phyloP scores from a whole-genome alignment of 2,329 filamentous ascomycete species.

The Apiospora aurea region DNA sequence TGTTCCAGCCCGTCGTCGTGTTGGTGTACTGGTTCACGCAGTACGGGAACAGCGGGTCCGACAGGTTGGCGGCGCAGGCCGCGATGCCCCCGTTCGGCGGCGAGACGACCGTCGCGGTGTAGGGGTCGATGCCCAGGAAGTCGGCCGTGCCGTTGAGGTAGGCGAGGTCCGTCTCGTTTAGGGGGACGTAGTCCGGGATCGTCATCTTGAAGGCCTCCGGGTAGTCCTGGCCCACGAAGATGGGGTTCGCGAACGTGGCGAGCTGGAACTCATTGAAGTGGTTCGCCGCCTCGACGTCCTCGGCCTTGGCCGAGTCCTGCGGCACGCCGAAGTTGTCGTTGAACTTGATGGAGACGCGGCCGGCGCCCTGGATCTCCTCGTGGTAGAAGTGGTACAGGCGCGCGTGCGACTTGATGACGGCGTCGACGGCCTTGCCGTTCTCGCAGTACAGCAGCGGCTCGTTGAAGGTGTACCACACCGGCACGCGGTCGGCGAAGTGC shows the following conservation, averaged over 20 bases:
- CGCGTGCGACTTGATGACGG: conserved; percentile 56
- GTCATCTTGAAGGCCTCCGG: conserved; percentile 55
- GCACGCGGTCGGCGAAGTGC: conserved; percentile 58
- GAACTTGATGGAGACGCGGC: conserved; percentile 58
- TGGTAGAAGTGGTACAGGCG: conserved; percentile 61
- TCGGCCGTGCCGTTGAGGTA: conserved; percentile 60
- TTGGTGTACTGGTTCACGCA: conserved; percentile 57
- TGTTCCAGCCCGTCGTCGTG: conserved; percentile 61
- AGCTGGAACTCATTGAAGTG: conserved; percentile 57
- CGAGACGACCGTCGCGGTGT: conserved; percentile 62
- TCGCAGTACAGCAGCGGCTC: conserved; percentile 50
- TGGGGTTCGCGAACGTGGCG: conserved; percentile 59
- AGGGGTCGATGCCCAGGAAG: conserved; percentile 64
- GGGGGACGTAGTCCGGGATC: conserved; percentile 49
- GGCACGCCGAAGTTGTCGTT: conserved; percentile 60
- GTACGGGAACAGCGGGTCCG: conserved; percentile 55
- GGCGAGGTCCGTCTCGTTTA: conserved; percentile 56
- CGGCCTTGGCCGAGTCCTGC: conserved; percentile 45
- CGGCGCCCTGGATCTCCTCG: conserved; percentile 57
- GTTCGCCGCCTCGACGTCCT: conserved; percentile 52
- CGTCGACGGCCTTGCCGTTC: conserved; percentile 38
- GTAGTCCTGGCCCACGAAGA: conserved; percentile 59
- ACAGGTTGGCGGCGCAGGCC: conserved; percentile 54
- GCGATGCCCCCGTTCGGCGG: conserved; percentile 53
- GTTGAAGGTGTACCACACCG: conserved; percentile 61